These are phyloP conservation scores for Apiospora saccharicola DNA, from an alignment of 2,329 filamentous ascomycete genomes.

Conservation along the genomic window DNA sequence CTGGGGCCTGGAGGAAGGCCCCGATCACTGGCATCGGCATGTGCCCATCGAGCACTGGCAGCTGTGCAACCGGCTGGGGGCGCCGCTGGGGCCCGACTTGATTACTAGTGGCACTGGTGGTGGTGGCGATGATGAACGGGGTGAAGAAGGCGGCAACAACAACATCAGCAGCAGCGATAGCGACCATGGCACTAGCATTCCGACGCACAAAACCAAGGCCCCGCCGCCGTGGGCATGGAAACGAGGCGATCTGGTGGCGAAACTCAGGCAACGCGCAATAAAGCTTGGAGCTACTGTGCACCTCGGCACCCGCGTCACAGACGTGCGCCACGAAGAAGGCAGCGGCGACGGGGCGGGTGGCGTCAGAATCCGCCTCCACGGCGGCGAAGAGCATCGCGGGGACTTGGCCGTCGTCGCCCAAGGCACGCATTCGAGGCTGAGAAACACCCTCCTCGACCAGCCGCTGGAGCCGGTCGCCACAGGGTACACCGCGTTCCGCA, in stretches of 20 bases:
- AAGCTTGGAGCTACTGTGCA: not conserved
- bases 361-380: not conserved
- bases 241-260: not conserved
- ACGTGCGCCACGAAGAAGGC: not conserved
- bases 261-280: not conserved
- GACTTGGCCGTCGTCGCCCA: conserved; percentile 20
- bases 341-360: too few species aligned
- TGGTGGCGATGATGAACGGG: too few species aligned
- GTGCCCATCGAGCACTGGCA: not conserved
- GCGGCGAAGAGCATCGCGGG: not conserved
- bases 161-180: too few species aligned
- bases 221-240: not conserved
- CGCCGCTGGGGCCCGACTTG: not conserved
- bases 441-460: not conserved
- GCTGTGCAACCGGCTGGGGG: not conserved
- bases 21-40: not conserved
- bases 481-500: conserved; percentile 1
- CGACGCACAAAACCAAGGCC: not conserved
- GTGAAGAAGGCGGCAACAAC: too few species aligned
- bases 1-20: conserved; percentile 6
- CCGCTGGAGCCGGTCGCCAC: not conserved
- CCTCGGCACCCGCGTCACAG: not conserved
- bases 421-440: not conserved
- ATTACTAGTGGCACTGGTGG: not conserved
- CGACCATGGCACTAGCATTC: too few species aligned